Evolutionary conservation across 2,329 filamentous ascomycete species (phyloP), one percentile per base, ranked within the genome.

Genomic region (Zalaria obscura): DNA sequence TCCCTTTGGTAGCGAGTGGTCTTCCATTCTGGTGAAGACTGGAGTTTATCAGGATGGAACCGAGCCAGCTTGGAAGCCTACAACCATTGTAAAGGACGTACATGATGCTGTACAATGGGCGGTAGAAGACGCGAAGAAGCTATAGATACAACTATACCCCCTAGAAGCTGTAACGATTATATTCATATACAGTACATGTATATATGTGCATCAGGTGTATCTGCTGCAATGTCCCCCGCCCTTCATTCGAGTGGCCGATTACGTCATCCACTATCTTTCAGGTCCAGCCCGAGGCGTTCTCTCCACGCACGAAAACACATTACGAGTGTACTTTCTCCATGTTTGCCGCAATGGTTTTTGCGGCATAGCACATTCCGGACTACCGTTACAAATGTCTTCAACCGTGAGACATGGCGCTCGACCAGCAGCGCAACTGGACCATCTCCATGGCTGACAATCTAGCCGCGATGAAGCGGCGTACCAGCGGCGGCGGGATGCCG

Each of bases 81-180:
- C 68, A 39, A 71, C 70, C 26, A 76, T 86, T 46, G 77, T 81
- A 25, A 73, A 83, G 32, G 78, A 89, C 62, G 87, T 93, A 3
- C 70, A 75, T 51, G 76, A 78, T 48, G 87, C 83, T 7, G 83
- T 93, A 4, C 66, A 76, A 46, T 93, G 81, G 80, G 85, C 80
- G 4, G 61, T 91, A 54, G 67, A 75, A 59, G 67, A 66, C 50
- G 64, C 70, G 40, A 59, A 60, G 45, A 66, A 64, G 61, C n/a
- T 7, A 7, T 40, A 35, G 38, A 35, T 25, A 9, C 11, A 25
- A 5, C 36, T 26, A 38, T 18, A 18, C 18, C 18, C 18, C 18
- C 2, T 18, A 18, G 18, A 18, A 18, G 18, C 18, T 18, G 18
- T 18, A 18, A 18, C 2, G 18, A 18, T 18, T 18, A 2, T 18